These are phyloP conservation scores for Agaricales sp. DNA, from an alignment of 1,284 basidiomycete genomes.

Conservation along the genomic window DNA sequence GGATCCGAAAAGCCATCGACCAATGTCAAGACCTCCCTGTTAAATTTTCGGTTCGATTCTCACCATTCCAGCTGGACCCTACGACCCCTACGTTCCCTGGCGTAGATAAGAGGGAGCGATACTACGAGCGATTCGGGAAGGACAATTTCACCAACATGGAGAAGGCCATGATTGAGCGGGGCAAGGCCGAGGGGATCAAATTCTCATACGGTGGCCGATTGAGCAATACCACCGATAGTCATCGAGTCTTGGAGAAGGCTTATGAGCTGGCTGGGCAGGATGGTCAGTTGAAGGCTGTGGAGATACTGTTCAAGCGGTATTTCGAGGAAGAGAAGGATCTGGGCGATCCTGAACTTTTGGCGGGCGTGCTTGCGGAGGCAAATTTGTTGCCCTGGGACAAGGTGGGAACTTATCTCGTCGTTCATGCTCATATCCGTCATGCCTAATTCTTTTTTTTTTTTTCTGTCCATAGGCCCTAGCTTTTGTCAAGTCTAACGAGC, in stretches of 20 bases:
- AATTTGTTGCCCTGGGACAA: not conserved
- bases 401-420: not conserved
- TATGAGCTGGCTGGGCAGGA: not conserved
- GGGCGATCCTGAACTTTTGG: not conserved
- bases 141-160: not conserved
- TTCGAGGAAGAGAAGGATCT: slow-evolving; percentile 1
- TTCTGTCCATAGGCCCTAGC: not conserved
- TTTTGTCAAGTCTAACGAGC: not conserved
- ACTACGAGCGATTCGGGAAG: not conserved
- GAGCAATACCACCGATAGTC: slow-evolving; percentile 1
- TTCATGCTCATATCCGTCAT: not conserved
- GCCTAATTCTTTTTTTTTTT: no score
- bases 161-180: not conserved
- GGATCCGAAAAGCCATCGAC: not conserved
- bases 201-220: not conserved
- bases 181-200: not conserved
- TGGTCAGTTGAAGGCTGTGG: not conserved
- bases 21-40: not conserved
- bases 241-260: slow-evolving; percentile 1
- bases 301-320: not conserved
- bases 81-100: not conserved
- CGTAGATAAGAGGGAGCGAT: not conserved
- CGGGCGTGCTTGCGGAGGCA: not conserved
- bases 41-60: not conserved
- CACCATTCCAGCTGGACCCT: slow-evolving; percentile 1